Evolutionary conservation across 768 basidiomycete genomes (phyloP), one percentile per base, ranked within the genome.

Genomic region (Coprinellus micaceus): DNA sequence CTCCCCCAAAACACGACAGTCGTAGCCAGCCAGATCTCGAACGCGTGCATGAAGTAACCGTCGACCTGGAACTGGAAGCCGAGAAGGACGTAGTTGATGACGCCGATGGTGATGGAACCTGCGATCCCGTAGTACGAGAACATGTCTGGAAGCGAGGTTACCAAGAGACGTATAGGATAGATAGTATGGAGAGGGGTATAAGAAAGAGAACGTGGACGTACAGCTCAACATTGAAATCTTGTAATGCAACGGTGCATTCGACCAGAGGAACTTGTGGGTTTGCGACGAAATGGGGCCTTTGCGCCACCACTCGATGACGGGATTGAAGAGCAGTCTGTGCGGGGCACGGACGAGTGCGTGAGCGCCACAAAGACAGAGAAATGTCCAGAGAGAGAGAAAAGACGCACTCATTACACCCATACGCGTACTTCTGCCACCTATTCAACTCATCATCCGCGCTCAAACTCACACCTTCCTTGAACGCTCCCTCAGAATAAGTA

Each of bases 381-480:
- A n/a, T n/a, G n/a, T n/a, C n/a, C n/a, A n/a, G n/a, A 63, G 65
- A 60, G 69, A 60, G 21, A 45, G n/a, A 74, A 56, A 53, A 64
- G 61, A 68, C 81, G 70, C 56, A 87, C 76, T 78, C 88, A 76
- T 74, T 84, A 72, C 71, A 86, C 74, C 77, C 83, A 79, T 70
- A 85, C 50, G 82, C 70, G 61, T 81, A 82, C 58, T 94, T 95
- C 58, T 94, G 90, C 93, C 93, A 96, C 3, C 93, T 72, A 63
- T 93, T 94, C 45, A 94, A 69, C 67, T 96, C 93, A 67, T 95
- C 93, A 56, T 94, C 92, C 60, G 84, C 82, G 3, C 89, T 93
- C 26, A 96, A 76, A 1, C 88, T 89, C 25, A 96, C 93, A 61
- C 94, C 94, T 67, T 96, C 93, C 72, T 94, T 89, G 77, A 94